Evolutionary conservation across 257 asterid species (phyloP), one percentile per base, ranked within the genome.

Genomic region (Jacaranda copaia): DNA sequence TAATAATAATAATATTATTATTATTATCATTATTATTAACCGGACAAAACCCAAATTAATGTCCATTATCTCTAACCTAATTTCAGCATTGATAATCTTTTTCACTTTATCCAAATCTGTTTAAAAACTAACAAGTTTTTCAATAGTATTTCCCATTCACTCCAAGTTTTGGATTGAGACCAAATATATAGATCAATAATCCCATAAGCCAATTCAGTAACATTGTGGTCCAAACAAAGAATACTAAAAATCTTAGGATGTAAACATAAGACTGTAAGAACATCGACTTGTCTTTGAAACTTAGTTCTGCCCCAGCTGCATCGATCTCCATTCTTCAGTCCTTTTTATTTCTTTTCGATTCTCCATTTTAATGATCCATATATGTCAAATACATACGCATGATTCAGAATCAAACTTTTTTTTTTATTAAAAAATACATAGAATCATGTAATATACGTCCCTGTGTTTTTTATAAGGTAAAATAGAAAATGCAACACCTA

Each of bases 211-310:
- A 76, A 77, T 61, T 16, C 52, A 77, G 73, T 60, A 70, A 82
- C 56, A 56, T 5, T 45, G 85, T 73, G 85, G 85, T 59, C 82
- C 85, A 71, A 73, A 45, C n/a, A 13, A 25, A 76, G 35, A 67
- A 42, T 66, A 40, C 35, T 40, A 6, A 42, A 16, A 8, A 48
- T 52, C 49, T 65, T 38, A 51, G 68, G 73, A 75, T 60, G 78
- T 76, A 81, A 72, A 70, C 73, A 77, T 77, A 69, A 76, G 73
- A 76, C 75, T 76, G 72, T 65, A 43, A 81, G 72, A 64, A 60
- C 72, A 76, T 81, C 76, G 69, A 66, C 45, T 74, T 70, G 61
- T 18, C 72, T 62, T 53, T 19, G 52, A 13, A 69, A 63, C 70
- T 62, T 5, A 42, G 46, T 8, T 61, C 75, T 63, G 32, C 80